Evolutionary conservation across 2,329 filamentous ascomycete genomes (phyloP).

Genomic region (Drechmeria coniospora): DNA sequence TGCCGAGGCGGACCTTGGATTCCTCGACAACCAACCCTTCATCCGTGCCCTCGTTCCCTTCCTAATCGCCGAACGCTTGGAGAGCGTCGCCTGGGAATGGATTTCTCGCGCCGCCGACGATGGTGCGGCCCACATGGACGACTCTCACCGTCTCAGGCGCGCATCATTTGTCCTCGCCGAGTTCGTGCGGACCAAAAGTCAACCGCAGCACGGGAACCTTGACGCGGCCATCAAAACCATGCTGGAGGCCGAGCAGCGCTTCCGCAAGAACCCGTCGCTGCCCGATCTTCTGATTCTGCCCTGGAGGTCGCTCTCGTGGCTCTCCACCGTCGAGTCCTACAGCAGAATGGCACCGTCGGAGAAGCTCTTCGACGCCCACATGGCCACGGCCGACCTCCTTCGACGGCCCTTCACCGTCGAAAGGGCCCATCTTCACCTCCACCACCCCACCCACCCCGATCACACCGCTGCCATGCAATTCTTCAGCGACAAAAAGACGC

Average conservation of each 20-base stretch:
- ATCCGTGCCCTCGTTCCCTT: constrained; percentile 29
- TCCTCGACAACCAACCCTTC: constrained; percentile 24
- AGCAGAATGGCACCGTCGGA: constrained; percentile 28
- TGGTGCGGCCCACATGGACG: constrained; percentile 6
- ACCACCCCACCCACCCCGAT: constrained; percentile 36
- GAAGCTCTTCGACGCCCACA: constrained; percentile 35
- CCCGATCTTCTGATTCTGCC: constrained; percentile 21
- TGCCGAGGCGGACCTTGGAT: constrained; percentile 27
- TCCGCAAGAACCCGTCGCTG: constrained; percentile 19
- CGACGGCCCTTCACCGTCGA: constrained; percentile 24
- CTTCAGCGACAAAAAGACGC: constrained; percentile 19
- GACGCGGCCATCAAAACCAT: constrained; percentile 34
- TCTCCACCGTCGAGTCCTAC: constrained; percentile 34
- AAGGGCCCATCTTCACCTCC: constrained; percentile 36
- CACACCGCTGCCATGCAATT: constrained; percentile 30
- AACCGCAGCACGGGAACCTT: constrained; percentile 23
- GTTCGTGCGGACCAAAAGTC: constrained; percentile 28
- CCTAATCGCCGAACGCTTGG: constrained; percentile 34
- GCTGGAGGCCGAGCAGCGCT: constrained; percentile 27
- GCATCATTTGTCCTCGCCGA: constrained; percentile 19
- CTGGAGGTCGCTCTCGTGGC: constrained; percentile 35
- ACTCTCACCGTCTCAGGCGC: constrained; percentile 11
- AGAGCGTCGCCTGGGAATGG: constrained; percentile 38
- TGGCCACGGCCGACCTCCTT: constrained; percentile 27
- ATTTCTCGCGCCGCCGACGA: constrained; percentile 23